Conservation (phyloP, 768 basidiomycete species). For the Pholiota conissans region DNA sequence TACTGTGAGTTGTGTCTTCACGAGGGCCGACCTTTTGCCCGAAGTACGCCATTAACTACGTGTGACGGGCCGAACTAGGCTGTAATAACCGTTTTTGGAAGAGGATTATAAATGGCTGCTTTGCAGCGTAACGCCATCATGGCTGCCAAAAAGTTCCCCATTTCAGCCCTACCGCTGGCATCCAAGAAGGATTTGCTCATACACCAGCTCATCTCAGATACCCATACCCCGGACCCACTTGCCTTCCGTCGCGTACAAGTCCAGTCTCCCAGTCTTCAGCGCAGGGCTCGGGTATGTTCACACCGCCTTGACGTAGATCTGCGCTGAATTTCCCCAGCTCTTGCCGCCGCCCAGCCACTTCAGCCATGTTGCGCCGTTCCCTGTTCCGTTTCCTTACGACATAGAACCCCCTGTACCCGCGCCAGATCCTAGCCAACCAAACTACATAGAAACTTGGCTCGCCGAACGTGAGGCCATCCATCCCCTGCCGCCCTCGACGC, state of each 20-base stretch:
- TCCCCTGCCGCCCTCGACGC: constrained; percentile 16
- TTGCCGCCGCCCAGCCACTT: constrained; percentile 63
- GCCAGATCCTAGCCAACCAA: constrained; percentile 39
- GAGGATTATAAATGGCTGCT: neutral
- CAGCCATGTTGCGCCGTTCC: constrained; percentile 81
- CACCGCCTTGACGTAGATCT: neutral
- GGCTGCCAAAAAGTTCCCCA: constrained; percentile 28
- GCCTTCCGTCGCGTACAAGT: constrained; percentile 52
- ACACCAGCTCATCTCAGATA: constrained; percentile 58
- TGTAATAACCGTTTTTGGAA: neutral
- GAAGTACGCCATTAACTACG: too few relatives aligned
- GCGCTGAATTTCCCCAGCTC: constrained; percentile 27
- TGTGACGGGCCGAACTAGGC: neutral
- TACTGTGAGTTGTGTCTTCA: too few relatives aligned
- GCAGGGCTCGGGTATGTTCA: constrained; percentile 52
- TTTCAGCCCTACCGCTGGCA: constrained; percentile 56
- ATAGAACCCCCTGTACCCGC: constrained; percentile 54
- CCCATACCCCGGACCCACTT: constrained; percentile 49
- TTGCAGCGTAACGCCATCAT: constrained; percentile 17
- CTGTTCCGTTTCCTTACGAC: constrained; percentile 79
- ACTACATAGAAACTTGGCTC: constrained; percentile 79
- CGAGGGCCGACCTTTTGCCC: too few relatives aligned
- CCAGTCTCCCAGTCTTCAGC: constrained; percentile 62
- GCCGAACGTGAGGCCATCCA: constrained; percentile 59
- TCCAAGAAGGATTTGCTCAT: constrained; percentile 39